These are phyloP conservation scores for Casuarina glauca DNA, from an alignment of 306 rosid species.

Conservation along the genomic window DNA sequence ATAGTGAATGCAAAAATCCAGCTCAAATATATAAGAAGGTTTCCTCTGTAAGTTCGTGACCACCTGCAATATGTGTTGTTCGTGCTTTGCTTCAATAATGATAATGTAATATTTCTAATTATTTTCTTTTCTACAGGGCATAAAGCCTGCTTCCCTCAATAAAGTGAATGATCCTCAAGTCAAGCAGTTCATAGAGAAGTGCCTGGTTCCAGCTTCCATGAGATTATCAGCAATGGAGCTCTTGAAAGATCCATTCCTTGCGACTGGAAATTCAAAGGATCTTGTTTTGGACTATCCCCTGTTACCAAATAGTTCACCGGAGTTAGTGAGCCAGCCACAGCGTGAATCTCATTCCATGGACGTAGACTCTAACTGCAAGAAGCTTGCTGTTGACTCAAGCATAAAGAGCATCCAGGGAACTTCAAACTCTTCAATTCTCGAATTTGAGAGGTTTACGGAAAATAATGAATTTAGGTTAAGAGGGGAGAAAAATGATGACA, in stretches of 20 bases:
- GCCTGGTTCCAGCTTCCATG: constrained; percentile 74
- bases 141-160: constrained; percentile 77
- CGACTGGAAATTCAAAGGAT: constrained; percentile 46
- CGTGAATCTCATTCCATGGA: constrained; percentile 61
- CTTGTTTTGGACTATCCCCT: constrained; percentile 9
- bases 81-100: constrained; percentile 3
- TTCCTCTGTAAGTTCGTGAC: constrained; percentile 66
- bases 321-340: constrained; percentile 34
- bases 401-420: constrained; percentile 27
- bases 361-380: constrained; percentile 47
- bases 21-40: constrained; percentile 94
- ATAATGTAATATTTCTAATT: background rate
- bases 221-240: constrained; percentile 74
- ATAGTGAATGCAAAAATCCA: constrained; percentile 81
- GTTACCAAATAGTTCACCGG: constrained; percentile 27
- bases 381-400: constrained; percentile 41
- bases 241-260: constrained; percentile 83
- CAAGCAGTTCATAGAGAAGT: constrained; percentile 83
- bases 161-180: constrained; percentile 67
- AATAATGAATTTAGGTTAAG: constrained; percentile 57
- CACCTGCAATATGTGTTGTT: constrained; percentile 2
- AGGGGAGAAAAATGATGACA: constrained; percentile 55
- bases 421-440: constrained; percentile 41
- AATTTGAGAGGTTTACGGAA: constrained; percentile 43
- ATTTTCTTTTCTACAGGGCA: constrained; percentile 55